phyloP scores from a whole-genome alignment of 2,329 filamentous ascomycete species.

The Trichoderma aggressivum region DNA sequence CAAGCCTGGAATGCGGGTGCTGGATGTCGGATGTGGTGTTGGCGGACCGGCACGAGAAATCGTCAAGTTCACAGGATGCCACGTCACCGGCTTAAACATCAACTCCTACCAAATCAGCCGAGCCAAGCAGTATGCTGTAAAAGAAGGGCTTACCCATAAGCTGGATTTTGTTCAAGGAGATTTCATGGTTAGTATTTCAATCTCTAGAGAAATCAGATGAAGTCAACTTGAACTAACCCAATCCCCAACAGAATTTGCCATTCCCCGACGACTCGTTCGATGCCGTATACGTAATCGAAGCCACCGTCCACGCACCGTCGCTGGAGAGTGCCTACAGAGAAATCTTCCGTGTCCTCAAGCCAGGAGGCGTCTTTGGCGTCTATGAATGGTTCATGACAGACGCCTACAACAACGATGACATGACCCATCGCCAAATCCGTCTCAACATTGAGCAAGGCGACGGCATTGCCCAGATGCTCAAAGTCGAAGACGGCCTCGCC shows the following conservation, averaged over 20 bases:
- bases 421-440: slow-evolving; percentile 82
- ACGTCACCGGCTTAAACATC: slow-evolving; percentile 94
- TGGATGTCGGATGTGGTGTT: slow-evolving; percentile 96
- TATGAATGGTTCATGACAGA: slow-evolving; percentile 99
- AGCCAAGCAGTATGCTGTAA: slow-evolving; percentile 77
- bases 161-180: slow-evolving; percentile 89
- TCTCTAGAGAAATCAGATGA: not conserved
- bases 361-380: slow-evolving; percentile 90
- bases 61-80: slow-evolving; percentile 87
- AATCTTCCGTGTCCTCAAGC: slow-evolving; percentile 93
- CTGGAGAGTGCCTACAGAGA: slow-evolving; percentile 91
- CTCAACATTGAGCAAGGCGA: slow-evolving; percentile 94
- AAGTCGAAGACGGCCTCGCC: slow-evolving; percentile 71
- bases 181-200: slow-evolving; percentile 66
- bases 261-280: slow-evolving; percentile 92
- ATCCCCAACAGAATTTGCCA: slow-evolving; percentile 71
- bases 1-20: slow-evolving; percentile 79
- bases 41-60: slow-evolving; percentile 95
- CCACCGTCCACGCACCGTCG: slow-evolving; percentile 88
- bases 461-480: slow-evolving; percentile 97
- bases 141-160: slow-evolving; percentile 77
- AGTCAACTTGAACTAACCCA: slow-evolving; percentile 20
- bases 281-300: slow-evolving; percentile 95
- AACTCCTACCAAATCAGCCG: slow-evolving; percentile 99
- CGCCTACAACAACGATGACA: slow-evolving; percentile 83